A percentile compares a stretch with the other conserved stretches of the same genome.
phyloP scores from a whole-genome alignment of 257 asterid species.

The Solanum virginianum region DNA sequence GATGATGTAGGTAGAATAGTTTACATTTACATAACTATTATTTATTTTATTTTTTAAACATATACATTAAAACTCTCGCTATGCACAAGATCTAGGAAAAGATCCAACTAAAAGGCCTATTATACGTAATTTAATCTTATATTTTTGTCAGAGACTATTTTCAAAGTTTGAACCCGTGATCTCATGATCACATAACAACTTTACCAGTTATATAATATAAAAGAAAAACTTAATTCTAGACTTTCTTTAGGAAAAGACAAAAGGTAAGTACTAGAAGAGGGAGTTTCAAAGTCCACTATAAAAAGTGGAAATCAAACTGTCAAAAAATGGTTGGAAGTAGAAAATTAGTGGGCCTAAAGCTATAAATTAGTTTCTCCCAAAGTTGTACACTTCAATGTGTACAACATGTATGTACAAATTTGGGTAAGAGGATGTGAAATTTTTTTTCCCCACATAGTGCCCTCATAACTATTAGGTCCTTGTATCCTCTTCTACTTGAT shows the following conservation, averaged over 20 bases:
- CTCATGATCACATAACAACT: too few species aligned
- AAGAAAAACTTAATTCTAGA: not conserved
- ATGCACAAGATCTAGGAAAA: too few species aligned
- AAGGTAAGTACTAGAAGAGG: not conserved
- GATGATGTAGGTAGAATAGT: not conserved
- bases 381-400: not conserved
- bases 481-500: not conserved
- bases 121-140: too few species aligned
- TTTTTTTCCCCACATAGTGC: not conserved
- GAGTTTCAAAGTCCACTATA: not conserved
- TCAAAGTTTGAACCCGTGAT: too few species aligned
- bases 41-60: too few species aligned
- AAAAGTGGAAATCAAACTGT: not conserved
- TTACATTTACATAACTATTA: not conserved
- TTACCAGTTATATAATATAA: not conserved
- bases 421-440: not conserved
- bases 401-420: not conserved
- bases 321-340: not conserved
- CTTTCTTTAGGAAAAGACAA: not conserved
- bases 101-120: too few species aligned
- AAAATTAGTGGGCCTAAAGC: not conserved
- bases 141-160: too few species aligned
- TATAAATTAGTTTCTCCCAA: not conserved
- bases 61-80: too few species aligned
- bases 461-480: not conserved